Evolutionary conservation across 371 early-diverging fungal species (phyloP), one percentile per base, ranked within the genome.

Genomic region (Rhizopus stolonifer): DNA sequence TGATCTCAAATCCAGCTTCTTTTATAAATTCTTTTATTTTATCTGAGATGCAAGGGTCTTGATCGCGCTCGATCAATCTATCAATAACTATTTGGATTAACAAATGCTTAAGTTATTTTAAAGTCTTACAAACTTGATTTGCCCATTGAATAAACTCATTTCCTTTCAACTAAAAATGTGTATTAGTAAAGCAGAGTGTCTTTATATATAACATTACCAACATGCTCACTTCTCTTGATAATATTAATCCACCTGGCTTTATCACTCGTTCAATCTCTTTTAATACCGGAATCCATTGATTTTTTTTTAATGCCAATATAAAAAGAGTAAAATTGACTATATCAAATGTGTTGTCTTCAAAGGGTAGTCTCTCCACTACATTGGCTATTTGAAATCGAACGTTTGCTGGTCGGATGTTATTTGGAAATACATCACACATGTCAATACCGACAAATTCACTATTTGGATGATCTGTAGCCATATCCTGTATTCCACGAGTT

Each of bases 231-330:
- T 84, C 85, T 22, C 69, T 71, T 25, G 75, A 67, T 46, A 80
- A 70, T n/a, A 85, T 54, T 32, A 63, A 73, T 2, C 85, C 85
- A 21, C 81, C 83, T 5, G 82, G 80, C 55, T 82, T 83, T 6
- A 77, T 54, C 0, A 82, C 75, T 11, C 80, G 79, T 14, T 63
- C 49, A 9, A 82, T 60, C 54, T 85, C 83, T 36, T 67, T 68
- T 10, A 81, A 49, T 9, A 74, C 61, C 19, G 64, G 26, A 4
- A 61, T 49, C 83, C 83, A 85, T 50, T 80, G 74, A 22, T 74
- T 61, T 47, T 72, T 62, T 4, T 63, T 70, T 17, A 81, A 59
- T 7, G 76, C 81, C 22, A 78, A 52, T 22, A 76, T 72, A 57
- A 82, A 74, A 24, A 83, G 72, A 23, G 82, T 66, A 44, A 83